Evolutionary conservation across 257 asterid genomes (phyloP).

Genomic region (Rubia yunnanensis): DNA sequence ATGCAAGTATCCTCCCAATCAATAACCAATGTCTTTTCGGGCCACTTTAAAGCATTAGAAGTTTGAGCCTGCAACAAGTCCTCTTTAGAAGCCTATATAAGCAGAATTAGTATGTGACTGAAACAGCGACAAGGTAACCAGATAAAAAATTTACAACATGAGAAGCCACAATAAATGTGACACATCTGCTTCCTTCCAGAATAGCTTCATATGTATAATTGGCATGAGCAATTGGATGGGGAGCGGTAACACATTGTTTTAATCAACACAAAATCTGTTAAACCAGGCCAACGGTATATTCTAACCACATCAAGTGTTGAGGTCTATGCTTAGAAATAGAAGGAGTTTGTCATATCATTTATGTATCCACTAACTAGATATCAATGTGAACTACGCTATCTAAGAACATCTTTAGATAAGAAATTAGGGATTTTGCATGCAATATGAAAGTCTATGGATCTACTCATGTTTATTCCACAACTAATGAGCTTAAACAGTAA

Average conservation of each 20-base stretch:
- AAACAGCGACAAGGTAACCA: neutral
- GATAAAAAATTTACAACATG: no score
- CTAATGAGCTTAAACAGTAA: neutral
- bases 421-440: neutral
- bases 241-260: no score
- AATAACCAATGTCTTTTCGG: slow-evolving; percentile 39
- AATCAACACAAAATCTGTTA: no score
- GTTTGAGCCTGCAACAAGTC: no score
- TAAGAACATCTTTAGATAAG: neutral
- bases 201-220: no score
- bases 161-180: neutral
- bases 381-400: neutral
- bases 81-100: slow-evolving; percentile 53
- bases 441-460: no score
- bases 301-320: neutral
- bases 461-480: no score
- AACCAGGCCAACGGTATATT: neutral
- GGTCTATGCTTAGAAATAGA: neutral
- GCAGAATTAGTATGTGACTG: neutral
- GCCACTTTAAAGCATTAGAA: slow-evolving; percentile 57
- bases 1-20: slow-evolving; percentile 36
- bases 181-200: neutral
- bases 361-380: no score
- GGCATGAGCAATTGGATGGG: no score
- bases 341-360: neutral